Evolutionary conservation across 208 protist species (phyloP).

Genomic region (Histomonas meleagridis): DNA sequence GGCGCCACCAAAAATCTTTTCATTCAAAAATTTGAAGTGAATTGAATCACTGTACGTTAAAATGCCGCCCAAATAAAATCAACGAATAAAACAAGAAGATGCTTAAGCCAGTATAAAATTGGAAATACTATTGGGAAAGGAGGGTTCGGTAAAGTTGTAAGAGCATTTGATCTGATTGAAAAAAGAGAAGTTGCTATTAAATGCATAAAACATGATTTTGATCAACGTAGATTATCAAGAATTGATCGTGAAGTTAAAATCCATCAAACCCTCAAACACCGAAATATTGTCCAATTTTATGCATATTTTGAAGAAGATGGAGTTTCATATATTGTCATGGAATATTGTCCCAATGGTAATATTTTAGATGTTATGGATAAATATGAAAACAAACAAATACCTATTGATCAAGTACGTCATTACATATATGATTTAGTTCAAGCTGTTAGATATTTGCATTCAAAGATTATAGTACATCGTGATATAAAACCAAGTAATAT

Average conservation of each 20-base stretch:
- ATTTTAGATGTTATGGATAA: not conserved
- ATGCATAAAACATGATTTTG: not conserved
- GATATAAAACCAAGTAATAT: constrained; percentile 26
- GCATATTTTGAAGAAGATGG: not conserved
- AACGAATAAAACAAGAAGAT: no score
- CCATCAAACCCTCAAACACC: not conserved
- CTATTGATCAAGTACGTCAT: not conserved
- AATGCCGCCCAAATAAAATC: no score
- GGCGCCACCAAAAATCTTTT: no score
- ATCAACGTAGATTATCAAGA: no score
- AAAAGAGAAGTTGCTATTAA: not conserved
- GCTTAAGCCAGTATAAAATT: not conserved
- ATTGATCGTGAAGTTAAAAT: not conserved
- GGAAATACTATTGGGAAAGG: not conserved
- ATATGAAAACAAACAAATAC: not conserved
- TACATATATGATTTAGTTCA: not conserved
- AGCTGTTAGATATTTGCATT: constrained; percentile 25
- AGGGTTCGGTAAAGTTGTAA: not conserved
- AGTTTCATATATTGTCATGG: not conserved
- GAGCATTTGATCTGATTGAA: not conserved
- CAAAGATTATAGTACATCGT: not conserved
- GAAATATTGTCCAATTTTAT: not conserved
- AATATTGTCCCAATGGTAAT: constrained; percentile 23
- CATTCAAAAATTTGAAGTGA: no score
- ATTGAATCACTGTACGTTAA: no score